Percentiles rank a stretch among this genome's conserved stretches.
These are phyloP conservation scores for Colletotrichum cuscutae DNA, from an alignment of 2,329 filamentous ascomycete species.

Conservation along the genomic window DNA sequence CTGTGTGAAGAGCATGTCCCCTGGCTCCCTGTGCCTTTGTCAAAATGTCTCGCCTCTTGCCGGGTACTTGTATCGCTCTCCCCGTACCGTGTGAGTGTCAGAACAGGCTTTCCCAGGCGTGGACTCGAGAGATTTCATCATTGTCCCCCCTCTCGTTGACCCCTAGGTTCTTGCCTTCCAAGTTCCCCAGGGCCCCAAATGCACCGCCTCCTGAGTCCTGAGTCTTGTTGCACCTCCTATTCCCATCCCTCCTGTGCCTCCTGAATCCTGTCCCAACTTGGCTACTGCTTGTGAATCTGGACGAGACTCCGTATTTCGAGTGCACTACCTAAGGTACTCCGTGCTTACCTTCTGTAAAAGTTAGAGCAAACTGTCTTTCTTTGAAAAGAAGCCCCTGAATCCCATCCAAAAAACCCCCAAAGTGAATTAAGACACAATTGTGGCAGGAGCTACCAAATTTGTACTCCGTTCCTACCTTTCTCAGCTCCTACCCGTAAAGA, in stretches of 20 bases:
- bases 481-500: not conserved
- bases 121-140: conserved; percentile 36
- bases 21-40: not conserved
- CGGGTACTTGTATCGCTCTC: conserved; percentile 24
- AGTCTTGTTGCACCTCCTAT: not conserved
- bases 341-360: no score
- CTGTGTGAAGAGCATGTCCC: not conserved
- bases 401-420: not conserved
- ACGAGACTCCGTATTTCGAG: not conserved
- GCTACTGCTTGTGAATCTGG: not conserved
- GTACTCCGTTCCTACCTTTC: not conserved
- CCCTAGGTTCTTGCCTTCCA: not conserved
- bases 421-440: not conserved
- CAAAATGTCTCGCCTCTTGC: not conserved
- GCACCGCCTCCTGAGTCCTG: conserved; percentile 4
- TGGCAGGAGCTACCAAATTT: not conserved
- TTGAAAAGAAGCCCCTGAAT: not conserved
- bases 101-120: conserved; percentile 21
- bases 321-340: not conserved
- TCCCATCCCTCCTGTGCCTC: not conserved
- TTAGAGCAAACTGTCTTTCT: not conserved
- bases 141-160: not conserved
- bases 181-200: not conserved
- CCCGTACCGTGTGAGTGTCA: conserved; percentile 29
- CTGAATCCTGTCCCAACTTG: not conserved